A percentile compares a stretch with the other conserved stretches of the same genome.
Evolutionary conservation across 345 rosid genomes (phyloP).

Genomic region (Moringa oleifera): DNA sequence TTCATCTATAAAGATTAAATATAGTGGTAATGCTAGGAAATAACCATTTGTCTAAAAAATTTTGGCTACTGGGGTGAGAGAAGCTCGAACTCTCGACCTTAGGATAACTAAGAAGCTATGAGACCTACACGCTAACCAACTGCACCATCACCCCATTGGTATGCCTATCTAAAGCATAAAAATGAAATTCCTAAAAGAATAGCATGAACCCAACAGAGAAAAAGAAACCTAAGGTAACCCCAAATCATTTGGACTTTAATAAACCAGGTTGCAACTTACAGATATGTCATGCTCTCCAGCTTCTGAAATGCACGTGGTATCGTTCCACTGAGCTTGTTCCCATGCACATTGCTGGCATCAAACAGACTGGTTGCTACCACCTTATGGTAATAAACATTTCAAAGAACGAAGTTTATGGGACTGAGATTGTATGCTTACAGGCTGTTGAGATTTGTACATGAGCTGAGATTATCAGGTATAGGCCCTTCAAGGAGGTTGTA

Average conservation of each 20-base stretch:
- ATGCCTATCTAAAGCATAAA: no score
- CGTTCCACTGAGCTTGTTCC: slow-evolving; percentile 73
- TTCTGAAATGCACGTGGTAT: slow-evolving; percentile 72
- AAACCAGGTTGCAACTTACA: slow-evolving; percentile 47
- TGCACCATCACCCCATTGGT: no score
- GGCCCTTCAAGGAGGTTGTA: slow-evolving; percentile 79
- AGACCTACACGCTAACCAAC: no score
- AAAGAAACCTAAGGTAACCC: no score
- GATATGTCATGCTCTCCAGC: slow-evolving; percentile 86
- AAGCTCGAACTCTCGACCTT: no score
- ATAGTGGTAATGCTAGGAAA: background rate
- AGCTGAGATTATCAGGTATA: slow-evolving; percentile 80
- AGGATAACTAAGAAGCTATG: no score
- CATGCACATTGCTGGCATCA: slow-evolving; percentile 65
- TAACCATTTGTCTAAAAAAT: no score
- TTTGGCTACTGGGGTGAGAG: no score
- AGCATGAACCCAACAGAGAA: background rate
- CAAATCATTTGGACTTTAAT: background rate
- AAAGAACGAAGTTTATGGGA: background rate
- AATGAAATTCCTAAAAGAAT: no score
- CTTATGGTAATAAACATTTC: background rate
- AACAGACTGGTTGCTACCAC: slow-evolving; percentile 15
- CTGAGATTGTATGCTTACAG: slow-evolving; percentile 42
- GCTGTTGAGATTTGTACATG: slow-evolving; percentile 85
- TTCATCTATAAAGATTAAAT: background rate